Conservation (phyloP, 164 flowering plant species). For the Chimonanthus praecox region DNA sequence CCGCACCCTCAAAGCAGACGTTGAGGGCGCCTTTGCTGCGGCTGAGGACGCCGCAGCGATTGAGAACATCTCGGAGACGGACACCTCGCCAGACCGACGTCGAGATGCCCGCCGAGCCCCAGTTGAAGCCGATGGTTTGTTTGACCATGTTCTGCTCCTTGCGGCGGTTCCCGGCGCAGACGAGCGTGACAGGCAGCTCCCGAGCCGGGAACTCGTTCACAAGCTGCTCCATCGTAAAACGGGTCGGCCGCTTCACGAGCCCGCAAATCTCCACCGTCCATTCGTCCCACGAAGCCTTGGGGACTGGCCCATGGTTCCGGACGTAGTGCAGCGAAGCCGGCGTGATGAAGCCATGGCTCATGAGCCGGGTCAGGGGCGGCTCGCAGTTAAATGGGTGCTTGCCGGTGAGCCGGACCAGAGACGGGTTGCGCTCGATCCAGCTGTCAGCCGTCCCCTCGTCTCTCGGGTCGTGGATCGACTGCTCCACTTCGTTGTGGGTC, state of each 20-base stretch:
- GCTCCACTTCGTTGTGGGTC: constrained; percentile 42
- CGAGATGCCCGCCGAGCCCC: constrained; percentile 87
- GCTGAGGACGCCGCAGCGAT: constrained; percentile 60
- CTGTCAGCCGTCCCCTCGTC: constrained; percentile 74
- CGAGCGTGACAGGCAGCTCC: constrained; percentile 79
- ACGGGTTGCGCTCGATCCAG: constrained; percentile 74
- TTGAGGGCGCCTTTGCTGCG: constrained; percentile 50
- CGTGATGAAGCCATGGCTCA: constrained; percentile 93
- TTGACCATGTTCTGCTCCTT: constrained; percentile 95
- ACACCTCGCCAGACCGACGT: constrained; percentile 94
- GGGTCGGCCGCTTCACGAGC: constrained; percentile 56
- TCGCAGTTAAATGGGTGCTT: constrained; percentile 95
- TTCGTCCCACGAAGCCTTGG: constrained; percentile 54
- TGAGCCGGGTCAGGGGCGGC: constrained; percentile 64
- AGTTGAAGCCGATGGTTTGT: constrained; percentile 86
- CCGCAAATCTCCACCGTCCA: constrained; percentile 89
- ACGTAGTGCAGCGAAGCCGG: constrained; percentile 96
- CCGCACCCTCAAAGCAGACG: constrained; percentile 95
- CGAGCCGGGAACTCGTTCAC: constrained; percentile 50
- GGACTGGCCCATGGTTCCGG: constrained; percentile 93
- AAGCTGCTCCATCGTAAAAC: constrained; percentile 72
- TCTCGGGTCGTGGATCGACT: constrained; percentile 43
- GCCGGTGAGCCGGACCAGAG: constrained; percentile 84
- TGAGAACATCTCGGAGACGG: constrained; percentile 50
- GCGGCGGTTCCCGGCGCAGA: constrained; percentile 91